These are phyloP conservation scores for Byssothecium circinans DNA, from an alignment of 2,329 filamentous ascomycete species.

Conservation along the genomic window DNA sequence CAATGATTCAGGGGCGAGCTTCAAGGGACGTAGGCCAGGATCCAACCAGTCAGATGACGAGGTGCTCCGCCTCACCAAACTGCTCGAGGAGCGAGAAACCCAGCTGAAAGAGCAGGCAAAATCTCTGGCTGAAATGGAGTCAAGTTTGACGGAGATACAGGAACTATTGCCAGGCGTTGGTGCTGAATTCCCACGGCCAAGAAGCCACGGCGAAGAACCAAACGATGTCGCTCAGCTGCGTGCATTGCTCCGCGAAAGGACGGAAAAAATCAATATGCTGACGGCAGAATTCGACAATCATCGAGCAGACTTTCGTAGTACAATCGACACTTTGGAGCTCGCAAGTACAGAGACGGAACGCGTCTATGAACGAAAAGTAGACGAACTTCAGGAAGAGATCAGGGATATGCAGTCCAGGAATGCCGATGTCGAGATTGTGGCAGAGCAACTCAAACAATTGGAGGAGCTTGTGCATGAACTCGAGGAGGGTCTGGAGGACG, in stretches of 20 bases:
- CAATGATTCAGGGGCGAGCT: conserved; percentile 56
- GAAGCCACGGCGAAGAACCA: conserved; percentile 49
- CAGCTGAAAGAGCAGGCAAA: conserved; percentile 87
- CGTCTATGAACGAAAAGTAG: conserved; percentile 92
- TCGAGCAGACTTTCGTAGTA: conserved; percentile 92
- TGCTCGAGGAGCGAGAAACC: conserved; percentile 80
- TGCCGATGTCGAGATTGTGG: conserved; percentile 89
- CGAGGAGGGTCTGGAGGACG: conserved; percentile 94
- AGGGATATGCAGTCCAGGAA: conserved; percentile 79
- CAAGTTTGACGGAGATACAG: conserved; percentile 78
- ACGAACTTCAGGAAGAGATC: conserved; percentile 80
- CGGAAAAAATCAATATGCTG: conserved; percentile 91
- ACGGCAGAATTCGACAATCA: conserved; percentile 95
- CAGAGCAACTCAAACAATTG: conserved; percentile 87
- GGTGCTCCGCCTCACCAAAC: conserved; percentile 68
- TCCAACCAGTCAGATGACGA: conserved; percentile 60
- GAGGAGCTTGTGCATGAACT: conserved; percentile 96
- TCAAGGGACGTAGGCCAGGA: conserved; percentile 33
- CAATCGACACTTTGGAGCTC: conserved; percentile 93
- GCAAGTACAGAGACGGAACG: conserved; percentile 93
- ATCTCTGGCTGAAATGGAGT: conserved; percentile 86
- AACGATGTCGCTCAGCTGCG: conserved; percentile 77
- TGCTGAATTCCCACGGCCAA: conserved; percentile 53
- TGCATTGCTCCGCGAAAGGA: conserved; percentile 86
- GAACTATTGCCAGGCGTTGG: conserved; percentile 62